Conservation (phyloP, 768 basidiomycete genomes). For the Lenzites betulinus region DNA sequence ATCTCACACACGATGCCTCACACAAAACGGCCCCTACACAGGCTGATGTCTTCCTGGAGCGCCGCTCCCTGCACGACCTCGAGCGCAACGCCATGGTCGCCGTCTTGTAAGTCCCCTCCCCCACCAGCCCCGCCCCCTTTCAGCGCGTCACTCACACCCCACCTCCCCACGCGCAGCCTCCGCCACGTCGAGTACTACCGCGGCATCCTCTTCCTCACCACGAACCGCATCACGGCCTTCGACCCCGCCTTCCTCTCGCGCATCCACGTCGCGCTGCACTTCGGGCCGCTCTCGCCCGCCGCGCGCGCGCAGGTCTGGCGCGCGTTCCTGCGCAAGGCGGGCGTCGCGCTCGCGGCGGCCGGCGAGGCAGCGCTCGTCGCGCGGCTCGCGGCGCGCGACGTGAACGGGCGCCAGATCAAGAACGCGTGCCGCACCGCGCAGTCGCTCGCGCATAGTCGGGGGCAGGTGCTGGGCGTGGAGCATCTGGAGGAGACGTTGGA, state of each 20-base stretch:
- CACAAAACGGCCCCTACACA: background rate
- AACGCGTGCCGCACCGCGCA: constrained; percentile 65
- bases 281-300: constrained; percentile 29
- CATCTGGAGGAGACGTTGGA: constrained; percentile 61
- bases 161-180: constrained; percentile 13
- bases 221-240: constrained; percentile 50
- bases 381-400: constrained; percentile 47
- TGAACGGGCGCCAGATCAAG: constrained; percentile 72
- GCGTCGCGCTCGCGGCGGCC: background rate
- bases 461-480: constrained; percentile 43
- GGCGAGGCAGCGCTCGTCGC: constrained; percentile 41
- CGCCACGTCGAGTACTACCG: constrained; percentile 38
- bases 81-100: constrained; percentile 70
- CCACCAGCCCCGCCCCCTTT: background rate
- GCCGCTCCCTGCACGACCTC: constrained; percentile 16
- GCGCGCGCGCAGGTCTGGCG: constrained; percentile 31
- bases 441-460: constrained; percentile 53
- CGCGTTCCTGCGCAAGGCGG: constrained; percentile 30
- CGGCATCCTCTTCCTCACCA: constrained; percentile 43
- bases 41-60: constrained; percentile 20
- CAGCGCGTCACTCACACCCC: background rate
- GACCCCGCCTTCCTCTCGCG: constrained; percentile 72
- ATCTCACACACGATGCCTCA: background rate
- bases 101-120: constrained; percentile 38
- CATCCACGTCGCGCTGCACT: constrained; percentile 52